A percentile compares a stretch with the other conserved stretches of the same genome.
These are phyloP conservation scores for Inga oerstediana DNA, from an alignment of 306 rosid species.

Conservation along the genomic window DNA sequence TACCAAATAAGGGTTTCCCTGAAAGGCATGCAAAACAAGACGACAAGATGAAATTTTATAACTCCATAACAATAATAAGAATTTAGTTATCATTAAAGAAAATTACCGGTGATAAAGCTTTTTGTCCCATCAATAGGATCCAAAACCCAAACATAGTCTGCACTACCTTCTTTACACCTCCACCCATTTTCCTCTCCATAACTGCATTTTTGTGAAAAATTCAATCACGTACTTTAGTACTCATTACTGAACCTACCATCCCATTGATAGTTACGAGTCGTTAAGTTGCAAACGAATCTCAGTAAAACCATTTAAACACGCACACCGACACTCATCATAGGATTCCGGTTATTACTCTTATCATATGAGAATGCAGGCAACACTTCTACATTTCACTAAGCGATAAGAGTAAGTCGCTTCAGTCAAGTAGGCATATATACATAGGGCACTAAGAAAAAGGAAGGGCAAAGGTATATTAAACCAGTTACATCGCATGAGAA, in stretches of 20 bases:
- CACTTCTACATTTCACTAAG: neutral
- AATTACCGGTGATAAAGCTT: constrained; percentile 88
- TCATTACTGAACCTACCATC: constrained; percentile 13
- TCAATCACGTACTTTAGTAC: neutral
- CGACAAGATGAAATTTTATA: neutral
- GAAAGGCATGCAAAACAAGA: constrained; percentile 35
- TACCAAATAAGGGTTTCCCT: constrained; percentile 96
- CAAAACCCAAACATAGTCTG: constrained; percentile 93
- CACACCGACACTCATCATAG: neutral
- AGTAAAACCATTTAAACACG: neutral
- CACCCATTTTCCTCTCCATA: constrained; percentile 96
- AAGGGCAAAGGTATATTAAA: neutral
- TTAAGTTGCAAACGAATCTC: neutral
- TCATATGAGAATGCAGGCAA: neutral
- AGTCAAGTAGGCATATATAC: neutral
- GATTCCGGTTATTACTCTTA: neutral
- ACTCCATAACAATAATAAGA: neutral
- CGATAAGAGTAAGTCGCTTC: neutral
- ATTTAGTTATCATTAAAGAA: neutral
- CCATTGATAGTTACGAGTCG: neutral
- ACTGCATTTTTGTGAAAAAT: constrained; percentile 51
- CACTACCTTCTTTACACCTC: constrained; percentile 68
- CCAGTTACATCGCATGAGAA: constrained; percentile 79
- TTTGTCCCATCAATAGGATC: constrained; percentile 98
- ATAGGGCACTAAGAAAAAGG: neutral